Evolutionary conservation across 352 stramenopile genomes (phyloP), one percentile per base, ranked within the genome.

Genomic region (Thraustochytrium sp.): DNA sequence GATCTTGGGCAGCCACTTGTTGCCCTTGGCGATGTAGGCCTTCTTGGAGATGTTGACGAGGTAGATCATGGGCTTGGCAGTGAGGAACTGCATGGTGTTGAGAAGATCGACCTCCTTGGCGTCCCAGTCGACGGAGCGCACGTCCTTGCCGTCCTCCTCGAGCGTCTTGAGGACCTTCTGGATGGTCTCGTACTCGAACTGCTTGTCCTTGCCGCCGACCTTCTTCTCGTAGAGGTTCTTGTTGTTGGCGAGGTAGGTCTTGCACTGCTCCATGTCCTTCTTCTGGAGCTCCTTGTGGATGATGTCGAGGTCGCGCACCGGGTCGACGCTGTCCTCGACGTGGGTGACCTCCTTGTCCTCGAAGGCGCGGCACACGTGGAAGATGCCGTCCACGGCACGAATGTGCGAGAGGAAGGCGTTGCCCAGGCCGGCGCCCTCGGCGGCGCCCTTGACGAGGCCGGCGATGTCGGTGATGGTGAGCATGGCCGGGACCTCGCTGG

Each of bases 351-450:
- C 96, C 44, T 94, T 93, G 87, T 90, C 96, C 85, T 99, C 96
- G 88, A 99, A 99, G 36, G 91, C 96, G 82, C 97, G 93, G 54
- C 99, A 92, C 89, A 99, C 95, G 88, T 98, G 94, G 89, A 96
- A 98, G 86, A 98, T 97, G 76, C 96, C 97, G 90, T 99, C 97
- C 59, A 99, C 95, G 23, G 96, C 96, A 65, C 96, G 92, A 89
- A 99, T 99, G 89, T 99, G 96, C 77, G 93, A 98, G 86, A 99
- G 90, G 89, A 99, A 99, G 31, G 95, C 95, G 88, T 99, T 99
- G 29, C 97, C 97, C 18, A 99, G 91, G 80, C 97, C 97, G 5
- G 94, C 96, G 84, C 97, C 97, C 86, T 99, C 96, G 13, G 95
- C 93, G 37, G 97, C 97, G 37, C 94, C 97, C 46, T 93, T 92